Evolutionary conservation across 2,329 filamentous ascomycete species (phyloP).

Genomic region (Penicillium sp.): DNA sequence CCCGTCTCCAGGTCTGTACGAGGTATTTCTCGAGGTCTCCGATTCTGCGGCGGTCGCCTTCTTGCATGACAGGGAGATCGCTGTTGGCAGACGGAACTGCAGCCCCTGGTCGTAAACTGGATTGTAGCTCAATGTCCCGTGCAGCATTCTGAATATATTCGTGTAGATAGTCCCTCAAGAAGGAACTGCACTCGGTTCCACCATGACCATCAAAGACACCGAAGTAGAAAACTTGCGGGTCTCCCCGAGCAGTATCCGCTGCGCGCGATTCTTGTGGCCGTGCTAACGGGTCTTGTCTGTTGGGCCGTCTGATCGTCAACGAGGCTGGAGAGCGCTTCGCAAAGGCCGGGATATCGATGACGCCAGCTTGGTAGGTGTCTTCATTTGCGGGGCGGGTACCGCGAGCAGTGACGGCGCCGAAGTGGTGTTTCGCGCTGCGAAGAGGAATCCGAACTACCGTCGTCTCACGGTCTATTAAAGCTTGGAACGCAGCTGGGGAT

Average conservation of each 20-base stretch:
- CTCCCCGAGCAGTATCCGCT: constrained; percentile 77
- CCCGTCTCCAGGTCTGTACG: constrained; percentile 74
- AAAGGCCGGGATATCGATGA: constrained; percentile 90
- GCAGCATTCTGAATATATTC: constrained; percentile 85
- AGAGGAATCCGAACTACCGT: constrained; percentile 95
- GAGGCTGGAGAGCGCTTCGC: constrained; percentile 76
- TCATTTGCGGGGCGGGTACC: constrained; percentile 89
- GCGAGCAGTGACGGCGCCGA: constrained; percentile 75
- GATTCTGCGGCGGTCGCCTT: constrained; percentile 62
- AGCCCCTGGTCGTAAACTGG: constrained; percentile 61
- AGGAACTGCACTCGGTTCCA: constrained; percentile 83
- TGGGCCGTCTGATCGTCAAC: constrained; percentile 46
- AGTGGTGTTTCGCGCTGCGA: constrained; percentile 93
- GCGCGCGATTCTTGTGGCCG: constrained; percentile 60
- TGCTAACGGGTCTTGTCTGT: constrained; percentile 28
- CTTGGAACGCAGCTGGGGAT: constrained; percentile 60
- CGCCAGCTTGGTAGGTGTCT: constrained; percentile 90
- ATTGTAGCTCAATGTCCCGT: constrained; percentile 72
- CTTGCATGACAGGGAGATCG: constrained; percentile 53
- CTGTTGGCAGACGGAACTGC: constrained; percentile 19
- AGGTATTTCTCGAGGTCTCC: constrained; percentile 70
- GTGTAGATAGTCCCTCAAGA: constrained; percentile 81
- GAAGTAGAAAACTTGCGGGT: constrained; percentile 98
- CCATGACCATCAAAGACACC: constrained; percentile 96
- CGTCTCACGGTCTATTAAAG: constrained; percentile 71